Conservation (phyloP, 2,329 filamentous ascomycete genomes). For the Periconia macrospinosa region DNA sequence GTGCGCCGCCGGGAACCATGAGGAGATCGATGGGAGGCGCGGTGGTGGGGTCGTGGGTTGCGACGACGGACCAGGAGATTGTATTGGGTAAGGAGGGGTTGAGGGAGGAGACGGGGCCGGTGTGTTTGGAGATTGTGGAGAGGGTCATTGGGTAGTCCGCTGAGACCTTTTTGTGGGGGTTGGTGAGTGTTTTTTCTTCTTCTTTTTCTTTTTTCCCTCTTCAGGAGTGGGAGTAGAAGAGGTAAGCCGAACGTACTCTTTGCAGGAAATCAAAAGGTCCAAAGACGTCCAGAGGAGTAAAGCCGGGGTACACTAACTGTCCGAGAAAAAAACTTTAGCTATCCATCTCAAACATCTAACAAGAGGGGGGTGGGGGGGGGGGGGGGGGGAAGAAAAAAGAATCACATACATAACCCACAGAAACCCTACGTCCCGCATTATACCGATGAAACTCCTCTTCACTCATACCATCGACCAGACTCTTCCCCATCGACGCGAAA, state of each 20-base stretch:
- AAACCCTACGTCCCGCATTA: neutral
- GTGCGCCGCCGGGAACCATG: slow-evolving; percentile 61
- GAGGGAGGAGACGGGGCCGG: neutral
- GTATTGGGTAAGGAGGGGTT: neutral
- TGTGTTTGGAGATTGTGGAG: neutral
- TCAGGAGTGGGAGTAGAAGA: too few relatives aligned
- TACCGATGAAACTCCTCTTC: neutral
- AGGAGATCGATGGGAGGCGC: slow-evolving; percentile 59
- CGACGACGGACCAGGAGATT: slow-evolving; percentile 38
- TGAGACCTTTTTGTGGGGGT: neutral
- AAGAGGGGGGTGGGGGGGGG: too few relatives aligned
- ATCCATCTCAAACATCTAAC: too few relatives aligned
- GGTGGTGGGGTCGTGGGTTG: slow-evolving; percentile 55
- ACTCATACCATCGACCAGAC: neutral
- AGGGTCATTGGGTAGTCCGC: neutral
- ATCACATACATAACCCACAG: neutral
- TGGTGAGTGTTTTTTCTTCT: too few relatives aligned
- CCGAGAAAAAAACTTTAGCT: neutral
- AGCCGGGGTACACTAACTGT: neutral
- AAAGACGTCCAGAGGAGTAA: neutral
- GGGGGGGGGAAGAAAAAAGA: too few relatives aligned
- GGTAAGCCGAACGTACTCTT: neutral
- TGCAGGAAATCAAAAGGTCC: neutral
- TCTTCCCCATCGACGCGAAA: neutral
- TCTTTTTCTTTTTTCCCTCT: too few relatives aligned